Evolutionary conservation across 345 rosid genomes (phyloP), one percentile per base, ranked within the genome.

Genomic region (Salix koriyanagi): DNA sequence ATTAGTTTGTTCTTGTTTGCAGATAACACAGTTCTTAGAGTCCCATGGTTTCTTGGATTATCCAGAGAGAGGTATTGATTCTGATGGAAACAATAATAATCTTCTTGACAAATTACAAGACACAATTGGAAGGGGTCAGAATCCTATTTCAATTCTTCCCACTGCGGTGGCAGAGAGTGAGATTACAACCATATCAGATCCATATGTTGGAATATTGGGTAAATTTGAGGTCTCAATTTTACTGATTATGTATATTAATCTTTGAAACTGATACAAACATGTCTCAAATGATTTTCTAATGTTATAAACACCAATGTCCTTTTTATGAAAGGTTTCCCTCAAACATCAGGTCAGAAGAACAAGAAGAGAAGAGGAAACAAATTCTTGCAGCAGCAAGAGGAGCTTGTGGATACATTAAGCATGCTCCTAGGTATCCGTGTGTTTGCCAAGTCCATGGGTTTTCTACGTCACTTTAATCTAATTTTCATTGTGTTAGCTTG

Each of bases 301-400:
- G 26, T 50, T 42, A 58, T 30, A n/a, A 48, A 21, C n/a, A 19
- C 72, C 61, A 26, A 34, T 61, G 48, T 69, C 62, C 34, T 11
- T 26, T 67, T 87, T 93, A 91, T 86, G 99, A 96, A 82, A 93
- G 99, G 84, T 96, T 96, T 88, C 99, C 99, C 79, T 84, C 98
- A 21, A 93, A 67, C 67, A 84, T 89, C 69, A 87, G 97, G 83
- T 90, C 97, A 67, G 97, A 93, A 85, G 98, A 96, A 82, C 89
- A 92, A 83, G 97, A 92, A 83, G 97, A 92, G 83, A 96, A 92
- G 89, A 90, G 97, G 82, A 91, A 84, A 81, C 99, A 96, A 87
- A 87, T 91, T 82, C 97, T 96, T 79, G 94, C 94, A 70, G 88
- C 92, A 74, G 98, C 91, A 70, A 90, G 89, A 76, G 94, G 99